Conservation (phyloP, 331 rosid species). For the Stylosanthes scabra region DNA sequence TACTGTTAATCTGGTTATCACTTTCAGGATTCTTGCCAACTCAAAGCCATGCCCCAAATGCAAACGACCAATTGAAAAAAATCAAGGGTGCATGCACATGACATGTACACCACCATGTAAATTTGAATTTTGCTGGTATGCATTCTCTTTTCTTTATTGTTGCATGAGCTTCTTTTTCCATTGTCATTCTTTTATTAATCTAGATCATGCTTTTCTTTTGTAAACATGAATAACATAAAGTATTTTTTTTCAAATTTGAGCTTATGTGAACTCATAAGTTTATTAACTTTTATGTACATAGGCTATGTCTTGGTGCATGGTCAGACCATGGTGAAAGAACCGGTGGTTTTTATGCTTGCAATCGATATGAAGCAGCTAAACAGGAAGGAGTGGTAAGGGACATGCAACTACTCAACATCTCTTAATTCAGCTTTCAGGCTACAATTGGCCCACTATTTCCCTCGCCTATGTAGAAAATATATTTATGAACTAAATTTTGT, state of each 20-base stretch:
- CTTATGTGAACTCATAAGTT: neutral
- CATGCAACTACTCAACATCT: conserved; percentile 20
- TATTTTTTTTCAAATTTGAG: neutral
- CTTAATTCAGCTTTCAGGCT: conserved; percentile 29
- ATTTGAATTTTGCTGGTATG: conserved; percentile 88
- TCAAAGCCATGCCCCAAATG: conserved; percentile 84
- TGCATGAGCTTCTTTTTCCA: neutral
- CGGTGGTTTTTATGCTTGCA: conserved; percentile 85
- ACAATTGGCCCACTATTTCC: conserved; percentile 15
- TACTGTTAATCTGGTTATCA: conserved; percentile 33
- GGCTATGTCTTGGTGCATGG: conserved; percentile 86
- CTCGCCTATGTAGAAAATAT: conserved; percentile 7
- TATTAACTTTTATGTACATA: conserved; percentile 35
- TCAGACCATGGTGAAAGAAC: conserved; percentile 78
- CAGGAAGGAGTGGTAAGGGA: conserved; percentile 79
- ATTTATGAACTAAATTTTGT: conserved; percentile 25
- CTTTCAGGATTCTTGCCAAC: conserved; percentile 67
- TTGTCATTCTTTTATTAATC: neutral
- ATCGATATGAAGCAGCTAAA: conserved; percentile 73
- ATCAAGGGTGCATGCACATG: conserved; percentile 90
- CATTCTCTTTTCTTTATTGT: conserved; percentile 7
- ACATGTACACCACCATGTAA: conserved; percentile 86
- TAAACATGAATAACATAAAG: neutral
- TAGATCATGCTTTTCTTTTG: neutral
- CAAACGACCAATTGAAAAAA: conserved; percentile 80